Base-by-base conservation (phyloP, 371 early-diverging fungal species). In the Circinella umbellata region DNA sequence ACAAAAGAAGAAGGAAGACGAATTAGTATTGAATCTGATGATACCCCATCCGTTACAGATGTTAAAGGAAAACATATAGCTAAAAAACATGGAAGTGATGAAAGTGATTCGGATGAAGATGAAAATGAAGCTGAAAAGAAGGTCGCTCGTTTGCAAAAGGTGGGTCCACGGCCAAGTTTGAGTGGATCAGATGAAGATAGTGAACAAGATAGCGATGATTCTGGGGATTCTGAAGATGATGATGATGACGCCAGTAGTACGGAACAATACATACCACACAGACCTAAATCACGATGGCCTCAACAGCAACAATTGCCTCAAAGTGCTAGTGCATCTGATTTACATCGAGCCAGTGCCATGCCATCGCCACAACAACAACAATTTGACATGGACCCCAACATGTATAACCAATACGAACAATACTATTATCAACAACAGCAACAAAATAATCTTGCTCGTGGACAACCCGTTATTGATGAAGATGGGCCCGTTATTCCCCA, bases 401-500 rank as follows among this genome's bases (percentile, higher is more conserved):
- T 53, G 63, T 42, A 63, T 62, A 54, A 63, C 42, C 57, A 57
- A 34, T 57, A 57, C 57, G 57, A 57, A 13, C 57, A 57, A 34
- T 57, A 57, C 6, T 35, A 69, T 60, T 60, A 61, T 35, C 59
- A 66, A 38, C 63, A 63, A 35, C 63, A 63, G 20, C 66, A 66
- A 47, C 18, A 57, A 35, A 61, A 48, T n/a, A 69, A 49, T 55
- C 49, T 48, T 54, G 37, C 39, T 60, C 27, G 17, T 15, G 48
- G 37, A 51, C 53, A 63, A 34, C 51, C 53, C 9, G 59, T 57
- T 18, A 55, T 69, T 39, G 71, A 66, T 47, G 81, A 75, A 61
- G 73, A 78, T 38, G 76, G 70, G 1, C 76, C 75, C 49, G 63
- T 76, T 4, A 77, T 76, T 69, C 77, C 77, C 4, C 64, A 69